Conservation (phyloP, 2,329 filamentous ascomycete species). For the Epichloe aotearoae region DNA sequence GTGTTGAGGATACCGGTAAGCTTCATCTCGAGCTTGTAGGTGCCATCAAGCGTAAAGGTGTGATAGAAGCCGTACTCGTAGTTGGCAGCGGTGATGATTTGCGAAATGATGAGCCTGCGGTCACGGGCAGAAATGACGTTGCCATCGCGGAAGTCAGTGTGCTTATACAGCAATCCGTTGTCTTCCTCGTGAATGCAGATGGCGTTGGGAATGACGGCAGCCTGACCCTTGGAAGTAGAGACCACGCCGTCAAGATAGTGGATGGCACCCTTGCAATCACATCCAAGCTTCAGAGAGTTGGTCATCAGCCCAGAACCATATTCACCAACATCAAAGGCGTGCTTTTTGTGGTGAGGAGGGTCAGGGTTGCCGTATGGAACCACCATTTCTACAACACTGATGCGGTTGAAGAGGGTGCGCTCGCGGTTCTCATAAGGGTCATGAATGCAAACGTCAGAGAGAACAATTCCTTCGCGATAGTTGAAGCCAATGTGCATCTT, state of each 20-base stretch:
- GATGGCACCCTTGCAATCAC: constrained; percentile 53
- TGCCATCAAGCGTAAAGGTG: constrained; percentile 41
- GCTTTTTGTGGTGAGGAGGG: constrained; percentile 53
- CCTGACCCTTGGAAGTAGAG: constrained; percentile 32
- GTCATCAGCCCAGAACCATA: constrained; percentile 51
- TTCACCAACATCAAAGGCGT: constrained; percentile 58
- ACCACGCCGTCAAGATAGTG: constrained; percentile 27
- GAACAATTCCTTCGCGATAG: constrained; percentile 54
- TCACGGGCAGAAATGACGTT: constrained; percentile 43
- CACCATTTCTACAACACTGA: constrained; percentile 58
- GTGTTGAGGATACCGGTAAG: constrained; percentile 35
- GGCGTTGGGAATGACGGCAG: constrained; percentile 49
- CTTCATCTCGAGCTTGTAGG: constrained; percentile 47
- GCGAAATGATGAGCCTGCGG: constrained; percentile 48
- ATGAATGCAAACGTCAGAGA: constrained; percentile 57
- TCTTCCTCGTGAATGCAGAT: constrained; percentile 26
- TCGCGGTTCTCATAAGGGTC: constrained; percentile 26
- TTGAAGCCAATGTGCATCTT: constrained; percentile 61
- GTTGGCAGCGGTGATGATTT: constrained; percentile 52
- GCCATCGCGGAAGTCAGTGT: constrained; percentile 45
- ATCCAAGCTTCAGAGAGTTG: constrained; percentile 49
- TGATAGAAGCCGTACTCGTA: constrained; percentile 42
- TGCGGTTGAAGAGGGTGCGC: constrained; percentile 52
- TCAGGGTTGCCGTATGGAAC: constrained; percentile 55
- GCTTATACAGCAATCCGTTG: constrained; percentile 50